Base-by-base conservation (phyloP, 192 early-diverging fungal species). In the Coemansia sp. region DNA sequence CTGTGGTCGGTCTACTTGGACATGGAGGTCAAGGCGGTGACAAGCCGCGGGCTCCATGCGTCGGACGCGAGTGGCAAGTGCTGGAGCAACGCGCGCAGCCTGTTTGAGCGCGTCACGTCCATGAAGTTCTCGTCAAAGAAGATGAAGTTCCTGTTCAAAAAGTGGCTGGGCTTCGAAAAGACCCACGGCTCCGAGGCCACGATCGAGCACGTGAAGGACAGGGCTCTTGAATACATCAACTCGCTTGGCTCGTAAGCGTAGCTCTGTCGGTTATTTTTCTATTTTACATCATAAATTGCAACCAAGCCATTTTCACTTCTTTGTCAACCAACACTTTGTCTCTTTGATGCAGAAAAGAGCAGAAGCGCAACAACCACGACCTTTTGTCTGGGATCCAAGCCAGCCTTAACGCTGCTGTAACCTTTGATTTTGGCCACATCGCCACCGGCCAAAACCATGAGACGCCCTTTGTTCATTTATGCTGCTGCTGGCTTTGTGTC, bases 141-240 rank as follows among this genome's bases (percentile, higher is more conserved):
- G 87, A 95, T 97, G 93, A 98, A 97, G 80, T 98, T 94, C 84
- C 89, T 99, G 70, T 98, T 99, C 83, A 99, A 98, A 83, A 94
- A 95, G 82, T 99, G 93, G 87, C 86, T 99, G 55, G 87, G 89
- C 23, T 99, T 92, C 75, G 97, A 99, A 71, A 96, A 96, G 85
- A 85, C 86, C 31, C 80, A 90, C 67, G 95, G 95, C 23, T 84
- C 86, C 43, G 87, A 86, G 5, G 90, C 93, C 40, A 83, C 88
- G 23, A 74, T 94, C 26, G 91, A 94, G 61, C 86, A 92, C 67
- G 97, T 99, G 30, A 98, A 97, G 82, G 73, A 90, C 69, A 83
- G 81, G 48, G 94, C 97, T 16, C 79, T 93, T 62, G 89, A 87
- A 31, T 97, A 95, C 72, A 93, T 98, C 43, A 66, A 73, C 46